phyloP scores from a whole-genome alignment of 2,329 filamentous ascomycete species.

The Leptographium lundbergii region DNA sequence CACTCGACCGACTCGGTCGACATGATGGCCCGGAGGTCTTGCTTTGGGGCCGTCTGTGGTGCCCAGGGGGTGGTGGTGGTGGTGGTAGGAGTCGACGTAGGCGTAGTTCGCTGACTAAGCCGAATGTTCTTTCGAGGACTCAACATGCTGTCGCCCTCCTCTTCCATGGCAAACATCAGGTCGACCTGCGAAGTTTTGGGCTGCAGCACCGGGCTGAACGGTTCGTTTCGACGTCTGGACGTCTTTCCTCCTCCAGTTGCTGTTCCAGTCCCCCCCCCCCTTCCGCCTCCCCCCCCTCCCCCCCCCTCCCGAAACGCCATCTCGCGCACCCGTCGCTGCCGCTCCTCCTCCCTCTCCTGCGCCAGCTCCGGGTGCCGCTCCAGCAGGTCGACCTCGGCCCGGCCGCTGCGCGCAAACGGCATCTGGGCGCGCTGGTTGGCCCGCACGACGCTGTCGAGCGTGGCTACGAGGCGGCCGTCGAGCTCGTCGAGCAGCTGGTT shows the following conservation, averaged over 20 bases:
- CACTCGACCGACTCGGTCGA: slow-evolving; percentile 32
- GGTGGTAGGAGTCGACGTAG: too few species aligned
- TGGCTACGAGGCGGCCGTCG: slow-evolving; percentile 67
- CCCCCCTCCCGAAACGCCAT: slow-evolving; percentile 45
- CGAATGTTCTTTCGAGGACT: too few species aligned
- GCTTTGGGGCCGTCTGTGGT: slow-evolving; percentile 34
- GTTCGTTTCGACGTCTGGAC: slow-evolving; percentile 27
- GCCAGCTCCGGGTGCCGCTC: slow-evolving; percentile 52
- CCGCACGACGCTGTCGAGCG: slow-evolving; percentile 69
- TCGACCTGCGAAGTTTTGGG: slow-evolving; percentile 59
- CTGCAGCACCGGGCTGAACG: slow-evolving; percentile 56
- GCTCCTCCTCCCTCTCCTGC: slow-evolving; percentile 54
- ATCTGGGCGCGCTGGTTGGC: slow-evolving; percentile 69
- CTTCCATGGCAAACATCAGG: slow-evolving; percentile 91
- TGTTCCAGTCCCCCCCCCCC: slow-evolving; percentile 34
- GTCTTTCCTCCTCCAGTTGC: slow-evolving; percentile 27
- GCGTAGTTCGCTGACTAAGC: too few species aligned
- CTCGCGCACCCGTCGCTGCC: slow-evolving; percentile 58
- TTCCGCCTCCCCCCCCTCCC: slow-evolving; percentile 33
- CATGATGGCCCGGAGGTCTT: slow-evolving; percentile 71
- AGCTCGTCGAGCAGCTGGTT: slow-evolving; percentile 78
- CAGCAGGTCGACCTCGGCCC: slow-evolving; percentile 52
- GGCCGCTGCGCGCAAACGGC: slow-evolving; percentile 65
- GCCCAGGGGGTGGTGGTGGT: neutral
- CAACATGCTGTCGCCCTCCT: slow-evolving; percentile 38